Base-by-base conservation (phyloP, 805 yeast genomes). In the Cyberlindnera xylosilytica region DNA sequence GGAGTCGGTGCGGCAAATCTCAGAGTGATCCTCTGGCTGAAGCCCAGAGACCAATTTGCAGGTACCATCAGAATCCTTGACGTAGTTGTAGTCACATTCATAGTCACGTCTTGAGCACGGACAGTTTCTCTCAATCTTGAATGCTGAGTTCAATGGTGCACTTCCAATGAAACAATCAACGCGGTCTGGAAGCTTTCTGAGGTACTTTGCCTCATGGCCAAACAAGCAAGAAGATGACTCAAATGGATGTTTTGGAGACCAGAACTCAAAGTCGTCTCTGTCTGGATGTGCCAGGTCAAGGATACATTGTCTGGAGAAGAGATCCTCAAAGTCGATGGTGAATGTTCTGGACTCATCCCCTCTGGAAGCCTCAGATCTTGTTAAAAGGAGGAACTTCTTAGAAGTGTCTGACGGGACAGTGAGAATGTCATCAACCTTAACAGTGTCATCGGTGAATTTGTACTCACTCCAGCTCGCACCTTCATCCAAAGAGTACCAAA, bases 391-490 rank as follows among this genome's bases (percentile, higher is more conserved):
- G 56, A 93, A 89, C 55, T 80, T 81, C 45, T 87, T 68, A 1
- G 96, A 79, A 3, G 89, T 84, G 58, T 91, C 98, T 3, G 88
- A 76, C 4, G 98, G 98, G 26, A 88, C 88, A 1, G 98, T 91
- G 1, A 87, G 85, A 46, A 91, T 69, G 55, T 93, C 97, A 33
- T 69, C 61, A 6, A 91, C 75, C 13, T 64, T 57, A 4, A 87
- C 74, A 3, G 72, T 65, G 2, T 71, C 73, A 0, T 79, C 79
- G 3, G 81, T 52, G 57, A 93, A 89, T 52, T 76, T 57, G 58
- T 68, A 80, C 3, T 78, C 81, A 1, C 57, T 44, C 97, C 97
- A 93, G 0, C 81, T 70, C 5, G 69, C 66, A 27, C 98, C 99
- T 50, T 82, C 85, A 64, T 93, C 91, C 12, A 80, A 58, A 0